Evolutionary conservation across 257 asterid species (phyloP), one percentile per base, ranked within the genome.

Genomic region (Capsicum rhomboideum): DNA sequence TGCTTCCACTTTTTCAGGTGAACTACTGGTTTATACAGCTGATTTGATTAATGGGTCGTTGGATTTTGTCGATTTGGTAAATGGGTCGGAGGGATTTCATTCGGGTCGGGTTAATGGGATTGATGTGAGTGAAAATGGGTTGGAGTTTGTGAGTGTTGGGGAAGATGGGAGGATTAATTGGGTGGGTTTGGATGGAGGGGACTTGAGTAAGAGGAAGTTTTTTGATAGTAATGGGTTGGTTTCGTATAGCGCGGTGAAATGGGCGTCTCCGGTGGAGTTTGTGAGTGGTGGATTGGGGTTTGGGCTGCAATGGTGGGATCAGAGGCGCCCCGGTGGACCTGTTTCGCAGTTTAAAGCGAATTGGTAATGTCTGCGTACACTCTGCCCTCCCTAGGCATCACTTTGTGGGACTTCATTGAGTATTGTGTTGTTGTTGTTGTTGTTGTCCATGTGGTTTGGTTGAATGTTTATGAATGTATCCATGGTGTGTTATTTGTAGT

Each of bases 251-350:
- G 85, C 99, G 10, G 97, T 91, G 49, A 94, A 91, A 86, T 95
- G 98, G 99, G 99, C 98, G 3, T 93, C 97, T 0, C 97, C 96
- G 1, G 86, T 82, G 77, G 99, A 95, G 86, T 95, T 95, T 83
- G 96, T 92, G 68, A 94, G 97, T 6, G 99, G 98, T 53, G 93
- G 96, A 14, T 92, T 94, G 78, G 99, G 98, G 17, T 94, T 87
- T 86, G 90, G 95, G 16, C 92, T 95, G 56, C 96, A 91, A 34
- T 95, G 96, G 99, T 95, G 99, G 99, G 99, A 95, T 89, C 93
- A 87, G 85, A 86, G 98, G 82, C 92, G 91, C 82, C 84, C 91
- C 1, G 97, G 97, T 40, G 97, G 97, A 9, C 95, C 98, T 0
- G 97, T 85, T 14, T 88, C 94, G 10, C 85, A 90, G 87, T 94